Conservation (phyloP, 2,329 filamentous ascomycete species). For the Aspergillus sp. region DNA sequence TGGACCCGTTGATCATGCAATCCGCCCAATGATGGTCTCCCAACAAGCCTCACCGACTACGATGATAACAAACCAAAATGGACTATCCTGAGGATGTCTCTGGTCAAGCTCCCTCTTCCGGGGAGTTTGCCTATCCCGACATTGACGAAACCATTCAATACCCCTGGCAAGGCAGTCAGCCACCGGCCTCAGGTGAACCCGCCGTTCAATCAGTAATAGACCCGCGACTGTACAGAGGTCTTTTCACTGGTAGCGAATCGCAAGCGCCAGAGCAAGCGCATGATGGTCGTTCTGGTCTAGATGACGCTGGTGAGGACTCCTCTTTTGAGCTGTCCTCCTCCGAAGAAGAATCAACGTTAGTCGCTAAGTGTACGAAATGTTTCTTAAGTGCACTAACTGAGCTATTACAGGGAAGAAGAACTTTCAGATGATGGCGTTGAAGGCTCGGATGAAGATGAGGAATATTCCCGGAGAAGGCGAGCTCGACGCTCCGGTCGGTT, state of each 20-base stretch:
- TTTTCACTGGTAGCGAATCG: conserved; percentile 23
- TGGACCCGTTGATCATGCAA: not conserved
- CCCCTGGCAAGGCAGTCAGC: conserved; percentile 35
- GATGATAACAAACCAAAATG: conserved; percentile 23
- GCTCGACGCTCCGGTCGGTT: conserved; percentile 39
- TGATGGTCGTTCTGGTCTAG: conserved; percentile 17
- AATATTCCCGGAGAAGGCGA: conserved; percentile 31
- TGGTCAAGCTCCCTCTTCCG: conserved; percentile 21
- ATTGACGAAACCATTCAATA: conserved; percentile 40
- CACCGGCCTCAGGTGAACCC: conserved; percentile 19
- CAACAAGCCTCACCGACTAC: not conserved
- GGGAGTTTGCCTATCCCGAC: conserved; percentile 37
- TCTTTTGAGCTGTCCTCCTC: conserved; percentile 27
- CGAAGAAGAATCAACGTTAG: conserved; percentile 35
- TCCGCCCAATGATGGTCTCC: conserved; percentile 15
- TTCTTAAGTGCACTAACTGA: conserved; percentile 13
- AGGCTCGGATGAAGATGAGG: conserved; percentile 32
- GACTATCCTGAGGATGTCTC: conserved; percentile 22
- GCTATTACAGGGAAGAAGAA: conserved; percentile 30
- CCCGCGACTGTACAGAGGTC: conserved; percentile 37
- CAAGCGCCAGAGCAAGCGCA: conserved; percentile 19
- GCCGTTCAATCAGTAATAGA: conserved; percentile 35
- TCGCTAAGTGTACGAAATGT: not conserved
- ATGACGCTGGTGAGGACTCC: conserved; percentile 29
- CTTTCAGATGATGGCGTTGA: conserved; percentile 27